Evolutionary conservation across 805 yeast species (phyloP).

Genomic region (Metschnikowia hibisci): DNA sequence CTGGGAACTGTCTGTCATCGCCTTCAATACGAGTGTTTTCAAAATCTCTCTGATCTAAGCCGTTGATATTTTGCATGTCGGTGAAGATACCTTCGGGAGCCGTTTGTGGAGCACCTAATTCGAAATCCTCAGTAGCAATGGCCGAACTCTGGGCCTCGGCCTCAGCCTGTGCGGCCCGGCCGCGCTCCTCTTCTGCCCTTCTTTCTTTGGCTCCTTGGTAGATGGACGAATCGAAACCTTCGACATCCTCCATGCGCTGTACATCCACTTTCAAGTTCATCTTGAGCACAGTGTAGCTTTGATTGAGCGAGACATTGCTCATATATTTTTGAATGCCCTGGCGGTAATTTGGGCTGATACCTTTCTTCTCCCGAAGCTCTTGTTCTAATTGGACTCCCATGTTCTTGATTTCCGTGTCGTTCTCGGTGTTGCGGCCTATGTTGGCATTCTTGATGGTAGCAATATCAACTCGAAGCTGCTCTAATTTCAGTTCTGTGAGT

Average conservation of each 20-base stretch:
- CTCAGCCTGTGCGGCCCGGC: background rate
- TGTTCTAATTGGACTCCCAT: slow-evolving; percentile 12
- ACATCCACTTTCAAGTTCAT: slow-evolving; percentile 4
- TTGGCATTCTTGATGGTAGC: slow-evolving; percentile 7
- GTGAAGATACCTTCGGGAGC: slow-evolving; percentile 5
- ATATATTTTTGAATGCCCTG: slow-evolving; percentile 1
- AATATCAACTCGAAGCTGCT: slow-evolving; percentile 23
- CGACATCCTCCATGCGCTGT: slow-evolving; percentile 15
- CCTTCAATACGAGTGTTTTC: background rate
- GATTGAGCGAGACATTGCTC: slow-evolving; percentile 2
- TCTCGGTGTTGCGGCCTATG: background rate
- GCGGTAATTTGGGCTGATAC: slow-evolving; percentile 5
- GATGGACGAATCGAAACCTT: slow-evolving; percentile 15
- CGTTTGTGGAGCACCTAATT: slow-evolving; percentile 4
- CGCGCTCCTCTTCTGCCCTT: slow-evolving; percentile 11
- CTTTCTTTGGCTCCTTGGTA: slow-evolving; percentile 15
- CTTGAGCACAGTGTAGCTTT: slow-evolving; percentile 6
- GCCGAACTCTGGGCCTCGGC: slow-evolving; percentile 1
- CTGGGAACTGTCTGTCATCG: background rate
- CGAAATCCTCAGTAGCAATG: slow-evolving; percentile 2
- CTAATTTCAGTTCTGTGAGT: slow-evolving; percentile 17
- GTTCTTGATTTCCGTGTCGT: slow-evolving; percentile 9
- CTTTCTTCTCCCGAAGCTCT: slow-evolving; percentile 10
- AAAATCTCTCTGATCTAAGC: slow-evolving; percentile 2
- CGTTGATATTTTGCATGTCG: slow-evolving; percentile 1